These are phyloP conservation scores for Prunus salicina DNA, from an alignment of 306 rosid genomes.

Conservation along the genomic window DNA sequence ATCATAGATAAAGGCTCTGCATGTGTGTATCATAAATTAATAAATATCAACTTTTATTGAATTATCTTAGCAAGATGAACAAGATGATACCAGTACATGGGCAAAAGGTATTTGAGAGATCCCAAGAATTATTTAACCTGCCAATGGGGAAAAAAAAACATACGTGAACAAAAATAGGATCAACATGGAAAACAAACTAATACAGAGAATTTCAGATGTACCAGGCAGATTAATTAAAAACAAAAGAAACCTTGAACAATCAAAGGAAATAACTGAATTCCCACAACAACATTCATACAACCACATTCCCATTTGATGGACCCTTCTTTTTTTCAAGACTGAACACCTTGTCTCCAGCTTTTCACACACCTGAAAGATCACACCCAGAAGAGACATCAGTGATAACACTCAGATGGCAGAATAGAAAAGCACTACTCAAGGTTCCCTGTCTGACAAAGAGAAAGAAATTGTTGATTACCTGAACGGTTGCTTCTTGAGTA, in stretches of 20 bases:
- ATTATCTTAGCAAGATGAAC: constrained; percentile 18
- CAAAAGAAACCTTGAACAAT: constrained; percentile 44
- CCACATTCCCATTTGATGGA: constrained; percentile 86
- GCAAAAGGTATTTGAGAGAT: constrained; percentile 50
- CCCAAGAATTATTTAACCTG: constrained; percentile 66
- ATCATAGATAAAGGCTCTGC: constrained; percentile 55
- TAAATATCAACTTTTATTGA: constrained; percentile 11
- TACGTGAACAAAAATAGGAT: constrained; percentile 6
- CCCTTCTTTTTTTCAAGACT: constrained; percentile 60
- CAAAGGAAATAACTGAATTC: constrained; percentile 40
- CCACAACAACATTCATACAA: constrained; percentile 69
- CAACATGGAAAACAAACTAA: background rate
- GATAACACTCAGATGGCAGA: background rate
- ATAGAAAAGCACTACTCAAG: background rate
- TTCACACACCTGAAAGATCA: constrained; percentile 50
- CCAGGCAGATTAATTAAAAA: background rate
- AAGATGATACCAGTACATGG: constrained; percentile 71
- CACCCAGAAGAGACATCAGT: constrained; percentile 16
- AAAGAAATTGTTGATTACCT: constrained; percentile 41
- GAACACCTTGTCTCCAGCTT: constrained; percentile 75
- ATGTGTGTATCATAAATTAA: constrained; percentile 22
- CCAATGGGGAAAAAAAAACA: constrained; percentile 11
- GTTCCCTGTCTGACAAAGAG: background rate
- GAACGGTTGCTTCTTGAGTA: constrained; percentile 54
- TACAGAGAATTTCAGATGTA: background rate